Evolutionary conservation across 139 green algal genomes (phyloP).

Genomic region (Chlorella ohadii): DNA sequence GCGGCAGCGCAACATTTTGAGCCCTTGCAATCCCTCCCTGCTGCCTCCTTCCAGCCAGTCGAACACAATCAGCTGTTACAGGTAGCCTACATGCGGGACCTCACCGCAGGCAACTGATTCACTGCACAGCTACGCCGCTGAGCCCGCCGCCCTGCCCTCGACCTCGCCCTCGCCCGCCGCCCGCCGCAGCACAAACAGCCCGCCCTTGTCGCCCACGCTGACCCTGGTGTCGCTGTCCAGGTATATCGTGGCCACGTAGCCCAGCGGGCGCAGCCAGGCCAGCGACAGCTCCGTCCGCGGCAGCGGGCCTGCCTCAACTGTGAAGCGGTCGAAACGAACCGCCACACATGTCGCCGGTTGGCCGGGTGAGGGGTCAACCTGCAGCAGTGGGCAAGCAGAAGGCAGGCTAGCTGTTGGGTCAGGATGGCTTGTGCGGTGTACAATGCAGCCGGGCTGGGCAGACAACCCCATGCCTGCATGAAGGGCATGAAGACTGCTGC

Average conservation of each 20-base stretch:
- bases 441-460: too few species aligned
- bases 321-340: slow-evolving; percentile 27
- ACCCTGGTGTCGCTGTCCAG: slow-evolving; percentile 5
- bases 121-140: too few species aligned
- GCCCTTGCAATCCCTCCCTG: too few species aligned
- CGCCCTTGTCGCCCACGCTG: slow-evolving; percentile 21
- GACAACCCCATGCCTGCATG: too few species aligned
- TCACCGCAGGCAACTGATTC: too few species aligned
- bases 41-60: too few species aligned
- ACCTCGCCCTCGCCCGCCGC: background rate
- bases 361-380: background rate
- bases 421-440: too few species aligned
- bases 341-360: background rate
- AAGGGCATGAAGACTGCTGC: too few species aligned
- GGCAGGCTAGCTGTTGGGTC: too few species aligned
- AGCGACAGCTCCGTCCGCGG: background rate
- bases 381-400: background rate
- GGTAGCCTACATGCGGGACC: too few species aligned
- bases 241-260: slow-evolving; percentile 22
- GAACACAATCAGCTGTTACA: too few species aligned
- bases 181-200: slow-evolving; percentile 24
- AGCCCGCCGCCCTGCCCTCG: background rate
- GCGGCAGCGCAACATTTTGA: too few species aligned
- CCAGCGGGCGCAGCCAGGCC: slow-evolving; percentile 18
- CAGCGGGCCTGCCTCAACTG: background rate